Conservation (phyloP, 176 grass and related monocot genomes). For the Carex scoparia region DNA sequence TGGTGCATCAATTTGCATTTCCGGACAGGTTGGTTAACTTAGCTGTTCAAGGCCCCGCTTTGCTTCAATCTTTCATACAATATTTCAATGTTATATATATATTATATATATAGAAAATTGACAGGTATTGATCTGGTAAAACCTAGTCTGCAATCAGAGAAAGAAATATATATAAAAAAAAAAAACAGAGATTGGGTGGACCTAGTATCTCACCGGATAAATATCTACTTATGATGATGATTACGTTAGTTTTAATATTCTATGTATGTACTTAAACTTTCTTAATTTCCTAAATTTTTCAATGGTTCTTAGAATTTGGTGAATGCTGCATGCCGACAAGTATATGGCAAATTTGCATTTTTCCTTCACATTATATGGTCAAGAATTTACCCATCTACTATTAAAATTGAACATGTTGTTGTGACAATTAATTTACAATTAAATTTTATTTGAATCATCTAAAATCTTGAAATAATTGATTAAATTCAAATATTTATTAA, state of each 20-base stretch:
- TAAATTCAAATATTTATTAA: not conserved
- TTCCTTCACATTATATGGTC: no score
- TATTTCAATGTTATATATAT: not conserved
- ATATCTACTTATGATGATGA: not conserved
- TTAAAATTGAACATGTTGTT: not conserved
- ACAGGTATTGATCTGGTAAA: not conserved
- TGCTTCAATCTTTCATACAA: not conserved
- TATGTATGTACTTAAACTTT: no score
- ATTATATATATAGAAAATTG: not conserved
- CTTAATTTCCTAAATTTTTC: no score
- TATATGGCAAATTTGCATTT: no score
- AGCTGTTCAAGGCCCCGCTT: constrained; percentile 12
- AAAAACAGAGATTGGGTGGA: not conserved
- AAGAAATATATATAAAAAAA: not conserved
- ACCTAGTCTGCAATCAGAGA: not conserved
- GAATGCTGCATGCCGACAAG: no score
- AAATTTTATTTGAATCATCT: not conserved
- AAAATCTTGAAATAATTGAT: not conserved
- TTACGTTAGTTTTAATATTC: not conserved
- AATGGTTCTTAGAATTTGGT: no score
- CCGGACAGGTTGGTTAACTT: constrained; percentile 1
- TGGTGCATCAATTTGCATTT: constrained; percentile 13
- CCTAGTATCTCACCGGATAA: not conserved
- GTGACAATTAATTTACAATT: not conserved
- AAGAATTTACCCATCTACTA: no score